Evolutionary conservation across 768 basidiomycete species (phyloP).

Genomic region (Boletellus sp.): DNA sequence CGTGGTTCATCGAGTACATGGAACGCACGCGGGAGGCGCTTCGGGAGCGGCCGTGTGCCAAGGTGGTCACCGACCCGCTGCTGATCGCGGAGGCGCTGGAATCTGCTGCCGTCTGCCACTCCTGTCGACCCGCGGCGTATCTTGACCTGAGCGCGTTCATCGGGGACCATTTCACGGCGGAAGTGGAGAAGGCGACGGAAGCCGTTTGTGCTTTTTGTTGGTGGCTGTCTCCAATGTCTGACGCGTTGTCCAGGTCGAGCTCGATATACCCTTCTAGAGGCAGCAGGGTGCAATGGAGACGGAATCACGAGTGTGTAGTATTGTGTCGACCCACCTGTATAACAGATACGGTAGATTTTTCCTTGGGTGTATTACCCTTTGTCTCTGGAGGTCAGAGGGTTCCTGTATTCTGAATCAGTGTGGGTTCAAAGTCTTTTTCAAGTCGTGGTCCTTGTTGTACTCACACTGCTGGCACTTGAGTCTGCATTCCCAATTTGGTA

Average conservation of each 20-base stretch:
- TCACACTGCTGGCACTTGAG: not conserved
- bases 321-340: slow-evolving; percentile 13
- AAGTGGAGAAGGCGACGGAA: slow-evolving; percentile 30
- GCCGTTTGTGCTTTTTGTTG: slow-evolving; percentile 16
- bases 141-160: slow-evolving; percentile 33
- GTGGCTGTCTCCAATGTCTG: slow-evolving; percentile 2
- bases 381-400: too few species aligned
- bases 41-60: slow-evolving; percentile 30
- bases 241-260: slow-evolving; percentile 25
- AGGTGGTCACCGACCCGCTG: slow-evolving; percentile 29
- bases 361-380: too few species aligned
- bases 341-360: not conserved
- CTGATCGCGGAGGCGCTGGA: slow-evolving; percentile 32
- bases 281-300: not conserved
- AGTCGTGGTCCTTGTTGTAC: too few species aligned
- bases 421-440: too few species aligned
- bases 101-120: slow-evolving; percentile 24
- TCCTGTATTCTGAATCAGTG: too few species aligned
- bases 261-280: slow-evolving; percentile 28
- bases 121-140: slow-evolving; percentile 29
- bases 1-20: slow-evolving; percentile 36
- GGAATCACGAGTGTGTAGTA: not conserved
- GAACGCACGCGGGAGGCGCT: slow-evolving; percentile 29
- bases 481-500: slow-evolving; percentile 9
- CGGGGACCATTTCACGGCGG: slow-evolving; percentile 27